Conservation (phyloP, 306 rosid species). For the Pterocarpus santalinus region DNA sequence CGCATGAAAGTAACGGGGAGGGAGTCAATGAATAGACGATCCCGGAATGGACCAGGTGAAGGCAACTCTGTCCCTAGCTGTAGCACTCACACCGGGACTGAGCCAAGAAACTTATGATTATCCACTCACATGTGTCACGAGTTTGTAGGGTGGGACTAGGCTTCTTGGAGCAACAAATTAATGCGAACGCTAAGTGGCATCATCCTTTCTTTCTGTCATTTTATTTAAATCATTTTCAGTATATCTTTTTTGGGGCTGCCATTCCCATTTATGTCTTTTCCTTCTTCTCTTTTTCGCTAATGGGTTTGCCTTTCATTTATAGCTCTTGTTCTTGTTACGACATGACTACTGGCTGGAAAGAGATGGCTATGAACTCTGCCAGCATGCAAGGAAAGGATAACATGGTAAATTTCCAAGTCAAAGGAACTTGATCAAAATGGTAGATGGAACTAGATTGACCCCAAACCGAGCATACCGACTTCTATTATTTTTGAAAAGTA, state of each 20-base stretch:
- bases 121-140: constrained; percentile 22
- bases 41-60: background rate
- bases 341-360: background rate
- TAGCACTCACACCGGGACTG: constrained; percentile 35
- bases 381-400: background rate
- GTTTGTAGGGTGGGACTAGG: background rate
- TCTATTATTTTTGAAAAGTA: constrained; percentile 9
- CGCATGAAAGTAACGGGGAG: constrained; percentile 1
- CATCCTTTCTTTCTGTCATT: background rate
- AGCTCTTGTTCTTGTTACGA: background rate
- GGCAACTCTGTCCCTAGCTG: background rate
- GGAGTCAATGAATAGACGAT: background rate
- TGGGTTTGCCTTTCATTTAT: constrained; percentile 16
- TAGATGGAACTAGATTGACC: constrained; percentile 12
- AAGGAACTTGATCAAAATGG: background rate
- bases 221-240: background rate
- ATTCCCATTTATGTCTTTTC: background rate
- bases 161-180: constrained; percentile 18
- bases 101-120: constrained; percentile 4
- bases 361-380: background rate
- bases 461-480: constrained; percentile 6
- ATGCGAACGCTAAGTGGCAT: constrained; percentile 45
- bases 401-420: constrained; percentile 32
- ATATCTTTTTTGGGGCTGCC: background rate
- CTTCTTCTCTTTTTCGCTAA: background rate